Percentiles rank a stretch among this genome's conserved stretches.
phyloP scores from a whole-genome alignment of 257 asterid species.

The Primulina huaijiensis region DNA sequence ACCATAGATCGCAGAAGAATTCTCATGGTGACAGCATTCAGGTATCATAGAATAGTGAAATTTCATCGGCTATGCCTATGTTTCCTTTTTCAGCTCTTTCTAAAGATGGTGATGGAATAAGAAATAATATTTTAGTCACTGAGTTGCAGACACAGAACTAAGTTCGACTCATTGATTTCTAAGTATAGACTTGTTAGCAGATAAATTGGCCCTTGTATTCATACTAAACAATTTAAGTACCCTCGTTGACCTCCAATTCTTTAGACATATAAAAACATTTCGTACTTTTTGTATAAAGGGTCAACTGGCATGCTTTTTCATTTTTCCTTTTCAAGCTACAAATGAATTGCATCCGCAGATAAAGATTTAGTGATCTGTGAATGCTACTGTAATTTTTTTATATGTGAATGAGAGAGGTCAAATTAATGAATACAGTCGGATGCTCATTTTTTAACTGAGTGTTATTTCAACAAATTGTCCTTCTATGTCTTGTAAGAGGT shows the following conservation, averaged over 20 bases:
- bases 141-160: background rate
- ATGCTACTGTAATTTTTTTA: background rate
- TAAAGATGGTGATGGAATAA: background rate
- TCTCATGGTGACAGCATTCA: conserved; percentile 65
- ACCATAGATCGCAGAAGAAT: conserved; percentile 61
- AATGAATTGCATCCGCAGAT: background rate
- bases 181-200: background rate
- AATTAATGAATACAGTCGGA: no score
- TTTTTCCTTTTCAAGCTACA: background rate
- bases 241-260: background rate
- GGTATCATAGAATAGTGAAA: conserved; percentile 41
- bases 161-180: background rate
- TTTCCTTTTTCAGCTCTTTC: background rate
- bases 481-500: no score
- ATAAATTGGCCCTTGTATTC: background rate
- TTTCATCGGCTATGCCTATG: background rate
- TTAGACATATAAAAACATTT: background rate
- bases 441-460: no score
- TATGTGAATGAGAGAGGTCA: background rate
- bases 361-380: background rate
- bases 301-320: background rate
- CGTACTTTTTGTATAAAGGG: background rate
- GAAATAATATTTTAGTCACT: conserved; percentile 8
- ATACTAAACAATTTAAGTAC: conserved; percentile 1
- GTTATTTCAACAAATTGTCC: no score